Evolutionary conservation across 495 filamentous ascomycete species (phyloP).

Genomic region (Hyaloscypha bicolor): DNA sequence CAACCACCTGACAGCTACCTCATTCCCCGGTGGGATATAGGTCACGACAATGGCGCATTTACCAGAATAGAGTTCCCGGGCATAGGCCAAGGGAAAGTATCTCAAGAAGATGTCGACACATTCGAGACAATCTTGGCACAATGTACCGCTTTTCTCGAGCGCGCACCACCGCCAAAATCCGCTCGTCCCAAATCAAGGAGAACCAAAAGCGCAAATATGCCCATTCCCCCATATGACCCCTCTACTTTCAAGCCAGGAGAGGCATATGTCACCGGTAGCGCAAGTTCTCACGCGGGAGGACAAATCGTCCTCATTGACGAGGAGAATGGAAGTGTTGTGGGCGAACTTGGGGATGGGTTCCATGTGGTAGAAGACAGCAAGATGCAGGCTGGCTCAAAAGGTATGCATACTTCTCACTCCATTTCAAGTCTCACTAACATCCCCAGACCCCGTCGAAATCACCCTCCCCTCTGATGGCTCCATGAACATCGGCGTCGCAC

Average conservation of each 20-base stretch:
- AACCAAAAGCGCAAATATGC: constrained; percentile 41
- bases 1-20: constrained; percentile 87
- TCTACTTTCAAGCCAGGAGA: constrained; percentile 77
- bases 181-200: constrained; percentile 36
- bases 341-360: constrained; percentile 83
- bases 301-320: constrained; percentile 95
- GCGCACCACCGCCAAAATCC: constrained; percentile 61
- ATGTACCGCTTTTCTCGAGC: constrained; percentile 90
- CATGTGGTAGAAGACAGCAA: constrained; percentile 73
- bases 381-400: constrained; percentile 83
- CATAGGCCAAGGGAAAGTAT: constrained; percentile 65
- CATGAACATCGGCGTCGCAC: constrained; percentile 72
- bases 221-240: constrained; percentile 73
- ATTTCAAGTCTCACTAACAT: constrained; percentile 6
- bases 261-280: constrained; percentile 63
- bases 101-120: constrained; percentile 92
- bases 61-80: constrained; percentile 86
- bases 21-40: constrained; percentile 90
- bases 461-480: constrained; percentile 73
- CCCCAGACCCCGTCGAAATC: constrained; percentile 87
- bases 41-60: constrained; percentile 83
- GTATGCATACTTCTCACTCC: constrained; percentile 47
- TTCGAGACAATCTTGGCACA: constrained; percentile 96
- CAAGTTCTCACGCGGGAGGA: constrained; percentile 53
- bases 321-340: constrained; percentile 92